Evolutionary conservation across 2,329 filamentous ascomycete species (phyloP).

Genomic region (Sporothrix protearum): DNA sequence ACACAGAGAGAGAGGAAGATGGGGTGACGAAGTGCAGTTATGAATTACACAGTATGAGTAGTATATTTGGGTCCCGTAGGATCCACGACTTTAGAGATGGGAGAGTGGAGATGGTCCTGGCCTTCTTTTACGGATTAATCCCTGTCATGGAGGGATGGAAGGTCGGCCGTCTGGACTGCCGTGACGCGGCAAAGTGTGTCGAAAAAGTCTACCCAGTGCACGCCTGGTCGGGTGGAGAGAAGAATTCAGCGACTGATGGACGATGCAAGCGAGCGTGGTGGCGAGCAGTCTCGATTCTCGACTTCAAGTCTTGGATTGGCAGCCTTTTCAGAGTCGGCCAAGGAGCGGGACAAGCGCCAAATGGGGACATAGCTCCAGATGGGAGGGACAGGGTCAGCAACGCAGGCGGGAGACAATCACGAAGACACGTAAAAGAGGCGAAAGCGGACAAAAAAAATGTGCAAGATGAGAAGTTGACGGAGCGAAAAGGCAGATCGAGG

Average conservation of each 20-base stretch:
- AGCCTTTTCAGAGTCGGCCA: background rate
- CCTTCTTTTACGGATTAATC: background rate
- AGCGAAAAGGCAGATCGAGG: background rate
- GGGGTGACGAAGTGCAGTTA: background rate
- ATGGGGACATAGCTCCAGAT: conserved; percentile 1
- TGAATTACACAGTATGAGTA: background rate
- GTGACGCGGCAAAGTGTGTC: background rate
- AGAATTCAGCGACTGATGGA: background rate
- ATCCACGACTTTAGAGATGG: background rate
- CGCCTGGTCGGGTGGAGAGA: background rate
- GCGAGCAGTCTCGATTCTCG: background rate
- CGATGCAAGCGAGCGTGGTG: background rate
- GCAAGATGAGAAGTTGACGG: background rate
- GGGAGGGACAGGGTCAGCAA: background rate
- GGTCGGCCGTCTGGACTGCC: background rate
- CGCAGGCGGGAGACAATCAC: background rate
- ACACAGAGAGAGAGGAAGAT: background rate
- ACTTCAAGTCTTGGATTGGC: background rate
- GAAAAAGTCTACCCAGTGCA: background rate
- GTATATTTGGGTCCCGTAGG: background rate
- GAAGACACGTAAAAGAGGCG: background rate
- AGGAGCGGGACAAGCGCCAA: background rate
- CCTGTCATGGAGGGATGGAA: background rate
- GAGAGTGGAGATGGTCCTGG: background rate
- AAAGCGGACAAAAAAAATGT: background rate